Evolutionary conservation across 139 green algal species (phyloP), one percentile per base, ranked within the genome.

Genomic region (Coelastrella sp.): DNA sequence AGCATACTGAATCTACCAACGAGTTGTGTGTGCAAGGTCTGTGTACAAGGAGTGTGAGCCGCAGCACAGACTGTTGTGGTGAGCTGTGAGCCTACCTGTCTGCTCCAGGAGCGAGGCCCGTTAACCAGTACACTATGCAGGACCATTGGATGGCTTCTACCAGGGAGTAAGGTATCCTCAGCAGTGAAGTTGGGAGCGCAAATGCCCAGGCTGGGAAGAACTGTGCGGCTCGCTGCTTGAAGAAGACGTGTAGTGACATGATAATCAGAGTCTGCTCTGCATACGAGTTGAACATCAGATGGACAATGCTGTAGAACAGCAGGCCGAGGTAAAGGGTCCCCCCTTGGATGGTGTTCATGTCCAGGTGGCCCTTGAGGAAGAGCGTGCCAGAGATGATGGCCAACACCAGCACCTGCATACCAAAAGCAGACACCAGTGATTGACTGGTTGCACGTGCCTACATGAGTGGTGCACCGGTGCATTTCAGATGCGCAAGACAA

Each of bases 181-280:
- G 78, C 0, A 90, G 14, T 6, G 90, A 87, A 73, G 92, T 91
- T 16, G 90, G 90, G 7, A 94, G 61, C 11, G 77, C 73, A 64
- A 90, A 98, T 4, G 86, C 87, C 79, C 85, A 93, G 11, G 96
- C 61, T 0, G 95, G 92, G 84, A 96, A 98, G 88, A 98, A 97
- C 77, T 92, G 65, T 79, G 93, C 92, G 90, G 97, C 92, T 14
- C 96, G 91, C 83, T 98, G 96, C 93, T 98, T 98, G 94, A 95
- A 98, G 89, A 96, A 98, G 20, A 98, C 93, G 8, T 90, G 79
- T 83, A 88, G 89, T 1, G 61, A 71, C 56, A 77, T 77, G 60
- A 87, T 60, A 8, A 87, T 66, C 22, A 87, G 81, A 14, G 61
- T 74, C 81, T 64, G 32, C 64, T 87, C 81, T 5, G 81, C 81